Conservation (phyloP, 257 asterid species). For the Verbascum thapsus region DNA sequence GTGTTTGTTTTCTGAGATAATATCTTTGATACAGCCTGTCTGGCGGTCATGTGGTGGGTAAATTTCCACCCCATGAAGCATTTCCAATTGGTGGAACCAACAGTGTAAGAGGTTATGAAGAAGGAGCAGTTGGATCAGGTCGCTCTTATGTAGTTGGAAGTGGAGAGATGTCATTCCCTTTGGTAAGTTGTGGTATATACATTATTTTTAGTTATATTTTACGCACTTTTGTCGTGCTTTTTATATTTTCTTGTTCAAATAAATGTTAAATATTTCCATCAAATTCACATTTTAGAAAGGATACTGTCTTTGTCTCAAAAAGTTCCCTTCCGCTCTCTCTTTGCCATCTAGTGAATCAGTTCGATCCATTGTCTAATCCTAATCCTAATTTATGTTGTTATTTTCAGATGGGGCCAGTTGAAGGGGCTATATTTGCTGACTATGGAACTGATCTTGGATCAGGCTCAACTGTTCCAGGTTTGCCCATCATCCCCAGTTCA, state of each 20-base stretch:
- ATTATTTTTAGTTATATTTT: background rate
- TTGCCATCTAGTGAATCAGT: constrained; percentile 12
- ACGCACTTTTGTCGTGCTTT: constrained; percentile 7
- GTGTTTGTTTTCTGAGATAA: constrained; percentile 27
- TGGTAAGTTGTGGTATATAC: constrained; percentile 56
- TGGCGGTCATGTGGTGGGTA: constrained; percentile 88
- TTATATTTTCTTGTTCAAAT: background rate
- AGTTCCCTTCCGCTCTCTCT: background rate
- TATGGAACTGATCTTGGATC: constrained; percentile 98
- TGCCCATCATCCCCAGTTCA: background rate
- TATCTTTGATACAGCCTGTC: constrained; percentile 54
- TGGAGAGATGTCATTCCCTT: constrained; percentile 88
- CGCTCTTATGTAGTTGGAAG: constrained; percentile 82
- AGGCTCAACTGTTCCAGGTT: constrained; percentile 83
- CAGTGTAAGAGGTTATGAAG: constrained; percentile 96
- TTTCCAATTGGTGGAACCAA: constrained; percentile 97
- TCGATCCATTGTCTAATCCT: constrained; percentile 15
- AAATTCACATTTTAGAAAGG: background rate
- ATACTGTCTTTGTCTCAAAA: background rate
- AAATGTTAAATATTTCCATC: background rate
- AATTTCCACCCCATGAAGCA: constrained; percentile 98
- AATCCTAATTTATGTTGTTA: constrained; percentile 23
- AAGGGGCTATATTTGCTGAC: constrained; percentile 90
- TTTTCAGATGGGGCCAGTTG: constrained; percentile 77
- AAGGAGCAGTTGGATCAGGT: constrained; percentile 95